Base-by-base conservation (phyloP, 148 eudicot species). In the Tetragonia tetragonoides region DNA sequence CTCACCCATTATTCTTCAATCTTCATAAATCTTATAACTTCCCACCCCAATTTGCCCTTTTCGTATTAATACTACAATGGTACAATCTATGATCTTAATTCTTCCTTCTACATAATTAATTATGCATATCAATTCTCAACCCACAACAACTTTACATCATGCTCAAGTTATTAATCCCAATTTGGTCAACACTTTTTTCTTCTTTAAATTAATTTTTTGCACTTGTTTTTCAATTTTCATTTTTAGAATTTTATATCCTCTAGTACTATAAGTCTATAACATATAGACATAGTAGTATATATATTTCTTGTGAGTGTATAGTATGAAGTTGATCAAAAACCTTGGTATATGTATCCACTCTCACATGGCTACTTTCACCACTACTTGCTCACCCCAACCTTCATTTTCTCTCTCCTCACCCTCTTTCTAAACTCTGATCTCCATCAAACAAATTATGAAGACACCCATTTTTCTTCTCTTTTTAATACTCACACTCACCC, bases 371-470 rank as follows among this genome's bases (percentile, higher is more conserved):
- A 5, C 9, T 37, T 34, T 76, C 21, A 3, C 21, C 34, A 18
- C 18, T 42, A 7, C 20, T 8, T 34, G 73, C 40, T 66, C 72
- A 2, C 18, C 61, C 10, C 18, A 12, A 23, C 40, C 39, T 23
- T 4, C 40, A 54, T 54, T 57, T 59, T 75, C 74, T 51, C 70
- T 54, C 67, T 83, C 73, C 49, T 39, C 70, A 16, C 79, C 73
- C 40, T 39, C 70, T n/a, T 42, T 57, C 11, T 68, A 70, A 14
- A 37, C 65, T 47, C 75, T n/a, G n/a, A n/a, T n/a, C n/a, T 41
- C 20, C 40, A 28, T 28, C 34, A 28, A 28, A 28, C 34, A 28
- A 28, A 28, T n/a, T n/a, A n/a, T 28, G 34, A 28, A 28, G 34
- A 28, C 34, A 28, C 34, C 34, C 34, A 1, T 60, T 51, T 23